A percentile compares a stretch with the other conserved stretches of the same genome.
These are phyloP conservation scores for Solanum corneliomulleri DNA, from an alignment of 257 asterid species.

Conservation along the genomic window DNA sequence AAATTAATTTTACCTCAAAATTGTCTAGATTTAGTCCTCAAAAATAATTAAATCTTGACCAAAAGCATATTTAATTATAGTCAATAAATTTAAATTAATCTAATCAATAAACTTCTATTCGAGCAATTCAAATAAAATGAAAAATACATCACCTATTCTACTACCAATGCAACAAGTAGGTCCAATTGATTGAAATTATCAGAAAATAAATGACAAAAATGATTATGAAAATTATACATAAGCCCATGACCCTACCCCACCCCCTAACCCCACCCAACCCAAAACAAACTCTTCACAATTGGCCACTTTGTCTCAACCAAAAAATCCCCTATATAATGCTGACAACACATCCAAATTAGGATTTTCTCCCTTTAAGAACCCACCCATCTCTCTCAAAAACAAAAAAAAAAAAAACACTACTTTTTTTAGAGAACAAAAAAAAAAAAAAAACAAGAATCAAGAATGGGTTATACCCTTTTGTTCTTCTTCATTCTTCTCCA, in stretches of 20 bases:
- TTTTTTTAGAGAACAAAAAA: not conserved
- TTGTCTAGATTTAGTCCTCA: not conserved
- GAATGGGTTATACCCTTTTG: conserved; percentile 19
- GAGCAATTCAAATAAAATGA: not conserved
- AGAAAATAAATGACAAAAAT: not conserved
- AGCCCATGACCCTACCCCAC: not conserved
- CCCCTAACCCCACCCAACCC: not conserved
- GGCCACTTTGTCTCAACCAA: conserved; percentile 3
- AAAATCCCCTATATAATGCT: not conserved
- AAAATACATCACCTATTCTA: not conserved
- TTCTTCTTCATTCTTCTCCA: conserved; percentile 16
- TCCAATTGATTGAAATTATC: conserved; percentile 7
- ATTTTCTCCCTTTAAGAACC: not conserved
- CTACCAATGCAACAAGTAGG: conserved; percentile 3
- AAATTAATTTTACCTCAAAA: not conserved
- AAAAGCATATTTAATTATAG: not conserved
- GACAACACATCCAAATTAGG: not conserved
- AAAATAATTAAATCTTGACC: not conserved
- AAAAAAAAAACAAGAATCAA: not conserved
- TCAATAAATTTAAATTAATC: not conserved
- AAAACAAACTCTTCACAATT: conserved; percentile 7
- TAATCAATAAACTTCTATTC: not conserved
- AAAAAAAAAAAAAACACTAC: not conserved
- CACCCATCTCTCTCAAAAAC: not conserved
- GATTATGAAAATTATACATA: not conserved